Percentiles rank a stretch among this genome's conserved stretches.
These are phyloP conservation scores for Trichoderma endophyticum DNA, from an alignment of 2,329 filamentous ascomycete genomes.

Conservation along the genomic window DNA sequence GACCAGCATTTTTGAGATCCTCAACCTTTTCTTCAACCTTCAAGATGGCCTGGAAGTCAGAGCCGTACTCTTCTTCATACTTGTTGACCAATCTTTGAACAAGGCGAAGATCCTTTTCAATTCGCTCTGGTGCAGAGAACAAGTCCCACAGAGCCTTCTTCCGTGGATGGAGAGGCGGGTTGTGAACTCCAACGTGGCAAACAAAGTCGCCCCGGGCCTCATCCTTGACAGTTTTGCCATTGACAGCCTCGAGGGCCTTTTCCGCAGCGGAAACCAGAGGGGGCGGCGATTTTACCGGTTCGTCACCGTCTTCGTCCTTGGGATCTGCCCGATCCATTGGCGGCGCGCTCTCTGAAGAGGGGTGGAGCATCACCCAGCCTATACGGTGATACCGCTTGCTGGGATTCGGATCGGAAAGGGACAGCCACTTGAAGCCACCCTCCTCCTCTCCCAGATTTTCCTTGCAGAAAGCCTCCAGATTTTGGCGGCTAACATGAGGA, in stretches of 20 bases:
- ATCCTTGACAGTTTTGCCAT: slow-evolving; percentile 96
- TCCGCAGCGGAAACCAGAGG: slow-evolving; percentile 64
- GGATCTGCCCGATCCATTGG: slow-evolving; percentile 70
- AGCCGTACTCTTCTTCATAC: slow-evolving; percentile 79
- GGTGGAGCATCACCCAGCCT: slow-evolving; percentile 96
- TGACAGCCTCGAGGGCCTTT: slow-evolving; percentile 88
- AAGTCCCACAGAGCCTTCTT: slow-evolving; percentile 98
- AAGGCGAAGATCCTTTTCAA: slow-evolving; percentile 83
- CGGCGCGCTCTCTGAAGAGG: slow-evolving; percentile 63
- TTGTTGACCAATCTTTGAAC: slow-evolving; percentile 79
- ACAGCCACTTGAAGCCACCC: slow-evolving; percentile 93
- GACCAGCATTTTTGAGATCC: slow-evolving; percentile 70
- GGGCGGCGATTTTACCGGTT: slow-evolving; percentile 52
- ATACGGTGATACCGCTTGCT: slow-evolving; percentile 96
- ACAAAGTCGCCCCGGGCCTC: slow-evolving; percentile 92
- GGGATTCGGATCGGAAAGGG: slow-evolving; percentile 92
- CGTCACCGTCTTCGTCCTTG: slow-evolving; percentile 64
- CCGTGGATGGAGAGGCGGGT: slow-evolving; percentile 76
- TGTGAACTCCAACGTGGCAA: slow-evolving; percentile 94
- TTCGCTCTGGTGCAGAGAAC: slow-evolving; percentile 89
- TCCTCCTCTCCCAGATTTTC: slow-evolving; percentile 89
- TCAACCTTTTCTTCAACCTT: slow-evolving; percentile 88
- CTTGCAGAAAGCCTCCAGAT: slow-evolving; percentile 90
- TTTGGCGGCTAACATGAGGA: slow-evolving; percentile 88
- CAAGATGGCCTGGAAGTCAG: slow-evolving; percentile 69